These are phyloP conservation scores for Lagerstroemia speciosa DNA, from an alignment of 345 rosid genomes.

Conservation along the genomic window DNA sequence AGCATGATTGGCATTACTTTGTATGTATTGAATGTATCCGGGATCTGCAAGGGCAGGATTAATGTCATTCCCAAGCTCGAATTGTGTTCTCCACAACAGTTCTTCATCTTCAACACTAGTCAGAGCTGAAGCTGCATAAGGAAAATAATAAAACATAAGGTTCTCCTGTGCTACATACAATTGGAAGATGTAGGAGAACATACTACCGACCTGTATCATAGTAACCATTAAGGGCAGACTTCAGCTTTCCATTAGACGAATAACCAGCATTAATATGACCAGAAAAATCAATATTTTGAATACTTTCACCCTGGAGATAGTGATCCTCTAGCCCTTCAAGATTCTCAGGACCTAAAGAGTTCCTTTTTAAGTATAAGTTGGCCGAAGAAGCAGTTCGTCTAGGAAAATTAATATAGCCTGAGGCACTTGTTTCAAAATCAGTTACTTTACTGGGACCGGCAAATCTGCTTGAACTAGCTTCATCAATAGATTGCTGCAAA, in stretches of 20 bases:
- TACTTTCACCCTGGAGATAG: constrained; percentile 30
- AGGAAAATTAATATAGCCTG: constrained; percentile 46
- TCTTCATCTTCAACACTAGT: constrained; percentile 33
- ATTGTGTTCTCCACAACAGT: constrained; percentile 30
- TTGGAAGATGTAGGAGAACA: neutral
- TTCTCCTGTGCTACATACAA: neutral
- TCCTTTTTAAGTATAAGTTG: constrained; percentile 45
- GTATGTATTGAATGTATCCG: constrained; percentile 42
- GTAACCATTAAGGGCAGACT: constrained; percentile 29
- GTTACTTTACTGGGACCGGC: constrained; percentile 35
- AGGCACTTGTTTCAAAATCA: constrained; percentile 32
- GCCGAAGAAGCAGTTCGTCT: constrained; percentile 57
- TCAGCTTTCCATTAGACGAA: constrained; percentile 37
- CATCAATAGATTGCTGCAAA: constrained; percentile 36
- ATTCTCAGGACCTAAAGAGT: constrained; percentile 41
- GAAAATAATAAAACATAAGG: neutral
- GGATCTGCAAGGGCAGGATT: constrained; percentile 44
- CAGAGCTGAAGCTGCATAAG: constrained; percentile 32
- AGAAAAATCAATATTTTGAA: constrained; percentile 31
- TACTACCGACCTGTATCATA: constrained; percentile 30
- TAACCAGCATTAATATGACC: constrained; percentile 30
- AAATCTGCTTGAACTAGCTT: constrained; percentile 34
- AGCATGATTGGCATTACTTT: constrained; percentile 31
- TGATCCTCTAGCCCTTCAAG: constrained; percentile 34
- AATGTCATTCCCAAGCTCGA: constrained; percentile 39